Evolutionary conservation across 2,329 filamentous ascomycete genomes (phyloP), one percentile per base, ranked within the genome.

Genomic region (Sporothrix inflata): DNA sequence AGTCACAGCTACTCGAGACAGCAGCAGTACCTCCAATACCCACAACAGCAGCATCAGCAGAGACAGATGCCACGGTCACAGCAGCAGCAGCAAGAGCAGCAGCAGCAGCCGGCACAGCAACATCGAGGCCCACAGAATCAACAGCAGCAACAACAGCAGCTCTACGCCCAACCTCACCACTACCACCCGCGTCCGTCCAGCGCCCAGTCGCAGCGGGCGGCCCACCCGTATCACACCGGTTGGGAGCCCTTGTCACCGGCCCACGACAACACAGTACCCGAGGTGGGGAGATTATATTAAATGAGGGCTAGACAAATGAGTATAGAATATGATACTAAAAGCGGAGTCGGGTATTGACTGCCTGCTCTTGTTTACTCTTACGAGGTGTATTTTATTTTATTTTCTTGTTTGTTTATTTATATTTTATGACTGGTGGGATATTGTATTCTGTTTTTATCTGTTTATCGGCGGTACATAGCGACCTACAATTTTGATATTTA

Each of bases 241-340:
- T 65, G 69, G 69, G 69, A 51, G 57, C 30, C 55, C 11, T 21
- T 70, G 45, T 65, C 69, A n/a, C 57, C 69, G 9, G 30, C 55
- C 21, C 69, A 40, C 1, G 55, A 63, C 53, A n/a, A 21, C 38
- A 11, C 40, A 30, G 21, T 30, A 14, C 11, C 53, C n/a, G 67
- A 69, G 14, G 38, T 24, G 12, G 49, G 53, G 30, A 51, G 42
- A 27, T 16, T 47, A 12, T 69, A 69, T 19, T 60, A 42, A 38
- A 6, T 7, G 19, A 45, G 16, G 16, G 27, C 11, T 30, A 30
- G 11, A 27, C 5, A 30, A 53, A 24, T 16, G 47, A 24, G 7
- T 16, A 34, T 5, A 19, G 9, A 45, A 11, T 24, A 61, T 40
- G 60, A 27, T 8, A 27, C 7, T 38, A 45, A 42, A 42, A 24